A percentile compares a stretch with the other conserved stretches of the same genome.
These are phyloP conservation scores for Melaleuca quinquenervia DNA, from an alignment of 345 rosid genomes.

Conservation along the genomic window DNA sequence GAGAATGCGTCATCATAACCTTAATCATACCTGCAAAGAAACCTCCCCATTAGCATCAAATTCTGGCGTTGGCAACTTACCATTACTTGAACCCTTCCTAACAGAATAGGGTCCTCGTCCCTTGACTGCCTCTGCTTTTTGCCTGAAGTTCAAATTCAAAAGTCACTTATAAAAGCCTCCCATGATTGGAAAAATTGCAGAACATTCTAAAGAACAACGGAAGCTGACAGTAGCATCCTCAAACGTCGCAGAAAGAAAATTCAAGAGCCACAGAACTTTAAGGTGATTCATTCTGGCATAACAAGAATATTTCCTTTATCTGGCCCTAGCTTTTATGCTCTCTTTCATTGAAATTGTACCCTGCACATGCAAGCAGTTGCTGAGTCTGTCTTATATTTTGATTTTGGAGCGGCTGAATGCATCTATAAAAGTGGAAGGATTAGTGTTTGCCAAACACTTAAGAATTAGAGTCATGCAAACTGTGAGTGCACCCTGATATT, in stretches of 20 bases:
- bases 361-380: not conserved
- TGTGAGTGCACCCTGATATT: not conserved
- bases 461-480: not conserved
- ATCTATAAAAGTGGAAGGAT: not conserved
- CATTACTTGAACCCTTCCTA: constrained; percentile 47
- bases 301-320: not conserved
- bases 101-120: constrained; percentile 60
- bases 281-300: not conserved
- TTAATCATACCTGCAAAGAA: constrained; percentile 2
- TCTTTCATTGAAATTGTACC: not conserved
- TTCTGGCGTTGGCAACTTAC: constrained; percentile 41
- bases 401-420: not conserved
- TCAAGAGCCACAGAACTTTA: not conserved
- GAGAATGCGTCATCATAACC: not conserved
- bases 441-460: not conserved
- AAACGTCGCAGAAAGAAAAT: not conserved
- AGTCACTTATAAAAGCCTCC: not conserved
- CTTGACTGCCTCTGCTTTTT: constrained; percentile 43
- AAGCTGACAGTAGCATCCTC: not conserved
- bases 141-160: constrained; percentile 29
- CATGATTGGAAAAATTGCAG: not conserved
- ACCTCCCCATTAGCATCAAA: constrained; percentile 31
- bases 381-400: not conserved
- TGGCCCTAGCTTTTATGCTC: not conserved
- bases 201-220: not conserved